These are phyloP conservation scores for Chalaropsis ovoidea DNA, from an alignment of 2,329 filamentous ascomycete genomes.

Conservation along the genomic window DNA sequence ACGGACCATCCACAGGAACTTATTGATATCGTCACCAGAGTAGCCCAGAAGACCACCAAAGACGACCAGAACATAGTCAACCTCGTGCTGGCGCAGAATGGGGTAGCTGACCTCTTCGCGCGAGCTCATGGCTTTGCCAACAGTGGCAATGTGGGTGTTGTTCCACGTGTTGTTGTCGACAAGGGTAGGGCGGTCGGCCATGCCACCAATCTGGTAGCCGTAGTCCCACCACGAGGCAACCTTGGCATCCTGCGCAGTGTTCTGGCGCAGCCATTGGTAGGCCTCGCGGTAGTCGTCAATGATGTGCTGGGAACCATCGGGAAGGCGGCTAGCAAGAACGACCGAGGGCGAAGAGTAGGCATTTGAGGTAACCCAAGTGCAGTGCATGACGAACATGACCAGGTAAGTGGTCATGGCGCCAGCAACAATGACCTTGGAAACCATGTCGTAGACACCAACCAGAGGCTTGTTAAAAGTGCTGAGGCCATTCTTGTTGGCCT, in stretches of 20 bases:
- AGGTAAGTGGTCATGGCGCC: conserved; percentile 67
- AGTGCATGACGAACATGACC: conserved; percentile 88
- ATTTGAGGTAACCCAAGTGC: conserved; percentile 98
- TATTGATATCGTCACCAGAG: conserved; percentile 98
- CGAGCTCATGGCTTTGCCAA: conserved; percentile 97
- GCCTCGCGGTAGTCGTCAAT: conserved; percentile 99
- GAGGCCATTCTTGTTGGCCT: conserved; percentile 46
- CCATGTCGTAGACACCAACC: conserved; percentile 70
- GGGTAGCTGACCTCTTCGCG: conserved; percentile 96
- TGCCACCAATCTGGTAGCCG: conserved; percentile 97
- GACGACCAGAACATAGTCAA: conserved; percentile 96
- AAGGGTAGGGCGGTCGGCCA: conserved; percentile 92
- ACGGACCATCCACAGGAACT: conserved; percentile 99
- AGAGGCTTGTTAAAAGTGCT: conserved; percentile 61
- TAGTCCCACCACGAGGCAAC: conserved; percentile 99
- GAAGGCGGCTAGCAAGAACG: conserved; percentile 81
- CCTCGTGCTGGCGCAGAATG: conserved; percentile 96
- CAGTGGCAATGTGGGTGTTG: conserved; percentile 98
- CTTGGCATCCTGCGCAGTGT: conserved; percentile 89
- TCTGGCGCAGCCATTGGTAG: conserved; percentile 98
- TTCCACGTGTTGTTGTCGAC: conserved; percentile 99
- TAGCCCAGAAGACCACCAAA: conserved; percentile 94
- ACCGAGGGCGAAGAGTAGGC: conserved; percentile 98
- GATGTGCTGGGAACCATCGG: conserved; percentile 93
- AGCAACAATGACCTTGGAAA: conserved; percentile 72